Conservation (phyloP, 371 early-diverging fungal genomes). For the Rhizopus arrhizus region DNA sequence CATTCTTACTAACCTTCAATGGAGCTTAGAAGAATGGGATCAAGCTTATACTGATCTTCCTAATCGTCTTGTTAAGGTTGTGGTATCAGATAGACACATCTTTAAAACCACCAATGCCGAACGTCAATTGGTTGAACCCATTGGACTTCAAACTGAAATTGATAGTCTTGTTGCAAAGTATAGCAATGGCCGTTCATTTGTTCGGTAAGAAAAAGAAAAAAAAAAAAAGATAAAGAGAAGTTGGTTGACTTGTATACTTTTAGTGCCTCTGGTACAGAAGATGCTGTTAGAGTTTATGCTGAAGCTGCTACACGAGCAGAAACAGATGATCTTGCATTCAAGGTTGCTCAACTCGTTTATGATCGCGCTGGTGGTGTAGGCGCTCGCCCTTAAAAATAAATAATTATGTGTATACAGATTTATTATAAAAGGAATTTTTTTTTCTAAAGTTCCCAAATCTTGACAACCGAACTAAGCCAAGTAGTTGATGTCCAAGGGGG, state of each 20-base stretch:
- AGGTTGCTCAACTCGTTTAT: constrained; percentile 84
- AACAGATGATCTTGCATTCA: constrained; percentile 79
- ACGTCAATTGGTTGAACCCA: constrained; percentile 86
- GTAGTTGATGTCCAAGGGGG: constrained; percentile 68
- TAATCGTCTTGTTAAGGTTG: constrained; percentile 92
- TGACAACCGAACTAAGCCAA: constrained; percentile 59
- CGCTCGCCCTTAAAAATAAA: constrained; percentile 62
- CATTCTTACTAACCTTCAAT: constrained; percentile 82
- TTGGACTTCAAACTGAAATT: constrained; percentile 89
- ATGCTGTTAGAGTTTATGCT: constrained; percentile 98
- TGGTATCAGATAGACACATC: constrained; percentile 81
- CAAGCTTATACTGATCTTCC: constrained; percentile 93
- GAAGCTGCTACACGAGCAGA: constrained; percentile 92
- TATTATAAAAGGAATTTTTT: not conserved
- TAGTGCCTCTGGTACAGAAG: constrained; percentile 99
- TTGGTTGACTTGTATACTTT: not conserved
- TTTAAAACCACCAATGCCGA: constrained; percentile 97
- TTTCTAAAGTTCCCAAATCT: constrained; percentile 49
- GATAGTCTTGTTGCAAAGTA: constrained; percentile 82
- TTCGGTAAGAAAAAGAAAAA: constrained; percentile 61
- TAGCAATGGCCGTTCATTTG: constrained; percentile 89
- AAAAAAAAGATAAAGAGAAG: not conserved
- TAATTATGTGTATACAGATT: not conserved
- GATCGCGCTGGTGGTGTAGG: constrained; percentile 94
- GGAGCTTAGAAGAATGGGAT: constrained; percentile 87